phyloP scores from a whole-genome alignment of 106 monocot species.

The Ottelia alismoides region DNA sequence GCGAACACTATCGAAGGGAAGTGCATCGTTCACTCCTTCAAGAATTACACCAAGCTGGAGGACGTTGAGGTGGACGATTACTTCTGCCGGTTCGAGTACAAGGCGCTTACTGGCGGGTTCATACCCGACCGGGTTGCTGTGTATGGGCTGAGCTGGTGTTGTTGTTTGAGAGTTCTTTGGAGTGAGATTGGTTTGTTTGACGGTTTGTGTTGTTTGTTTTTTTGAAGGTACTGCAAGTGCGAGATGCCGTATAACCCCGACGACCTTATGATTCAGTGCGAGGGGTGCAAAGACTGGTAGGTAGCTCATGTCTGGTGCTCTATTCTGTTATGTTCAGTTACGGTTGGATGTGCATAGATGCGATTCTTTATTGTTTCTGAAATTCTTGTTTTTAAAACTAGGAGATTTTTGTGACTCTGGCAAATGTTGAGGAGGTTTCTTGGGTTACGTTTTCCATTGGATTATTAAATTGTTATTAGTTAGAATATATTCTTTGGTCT shows the following conservation, averaged over 20 bases:
- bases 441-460: too few relatives aligned
- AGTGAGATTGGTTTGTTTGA: too few relatives aligned
- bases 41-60: conserved; percentile 69
- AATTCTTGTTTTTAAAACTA: too few relatives aligned
- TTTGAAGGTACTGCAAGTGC: conserved; percentile 41
- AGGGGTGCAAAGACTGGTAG: conserved; percentile 55
- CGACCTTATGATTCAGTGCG: conserved; percentile 63
- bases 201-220: too few relatives aligned
- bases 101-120: conserved; percentile 37
- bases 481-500: too few relatives aligned
- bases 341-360: too few relatives aligned
- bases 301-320: too few relatives aligned
- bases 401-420: too few relatives aligned
- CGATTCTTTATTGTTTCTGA: too few relatives aligned
- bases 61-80: conserved; percentile 41
- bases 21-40: conserved; percentile 66
- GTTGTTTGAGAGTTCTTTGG: background rate
- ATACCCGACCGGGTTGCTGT: conserved; percentile 39
- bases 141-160: conserved; percentile 8
- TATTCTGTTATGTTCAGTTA: too few relatives aligned
- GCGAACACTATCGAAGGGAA: conserved; percentile 66
- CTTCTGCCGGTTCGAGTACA: conserved; percentile 41
- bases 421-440: too few relatives aligned
- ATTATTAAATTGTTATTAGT: too few relatives aligned
- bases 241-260: conserved; percentile 61